Base-by-base conservation (phyloP, 495 filamentous ascomycete species). In the Annulohypoxylon bovei region DNA sequence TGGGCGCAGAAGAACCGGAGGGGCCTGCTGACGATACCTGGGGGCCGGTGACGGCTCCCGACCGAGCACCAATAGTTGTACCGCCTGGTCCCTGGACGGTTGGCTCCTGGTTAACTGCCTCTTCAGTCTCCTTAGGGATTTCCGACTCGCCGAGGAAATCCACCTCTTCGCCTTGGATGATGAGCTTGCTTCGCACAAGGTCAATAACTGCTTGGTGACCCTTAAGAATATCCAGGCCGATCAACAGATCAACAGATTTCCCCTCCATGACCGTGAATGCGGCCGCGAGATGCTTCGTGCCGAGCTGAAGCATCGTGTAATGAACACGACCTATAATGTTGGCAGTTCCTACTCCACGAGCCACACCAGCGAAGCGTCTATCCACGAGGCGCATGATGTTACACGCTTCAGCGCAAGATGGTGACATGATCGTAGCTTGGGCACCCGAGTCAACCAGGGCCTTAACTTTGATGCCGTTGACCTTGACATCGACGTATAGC, bases 231-330 rank as follows among this genome's bases (percentile, higher is more conserved):
- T 99, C 95, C 47, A 99, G 82, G 5, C 95, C 95, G 9, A 99
- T 85, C 6, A 99, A 86, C 9, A 99, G 83, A 73, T 98, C 95
- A n/a, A 98, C 95, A 63, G 92, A 89, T 79, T 98, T 99, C 35
- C 95, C 95, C 80, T 99, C 95, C 95, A 99, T 98, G 69, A 99
- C 95, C n/a, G 96, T 98, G 80, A 99, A 99, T 52, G 91, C 92
- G 83, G 94, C 98, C 0, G 94, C 88, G 54, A 99, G 86, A 75
- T 93, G 93, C 74, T 94, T 87, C 35, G 86, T 87, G 16, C 95
- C 96, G 69, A 99, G 97, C 81, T 92, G 92, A 76, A 98, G 95
- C 78, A 92, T 92, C 12, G 96, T 95, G 16, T 90, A 92, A 75
- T 98, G 95, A 0, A 99, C 95, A 25, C 94, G 93, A 37, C 95